A percentile compares a stretch with the other conserved stretches of the same genome.
These are phyloP conservation scores for Breviolum minutum DNA, from an alignment of 73 alveolate genomes.

Conservation along the genomic window DNA sequence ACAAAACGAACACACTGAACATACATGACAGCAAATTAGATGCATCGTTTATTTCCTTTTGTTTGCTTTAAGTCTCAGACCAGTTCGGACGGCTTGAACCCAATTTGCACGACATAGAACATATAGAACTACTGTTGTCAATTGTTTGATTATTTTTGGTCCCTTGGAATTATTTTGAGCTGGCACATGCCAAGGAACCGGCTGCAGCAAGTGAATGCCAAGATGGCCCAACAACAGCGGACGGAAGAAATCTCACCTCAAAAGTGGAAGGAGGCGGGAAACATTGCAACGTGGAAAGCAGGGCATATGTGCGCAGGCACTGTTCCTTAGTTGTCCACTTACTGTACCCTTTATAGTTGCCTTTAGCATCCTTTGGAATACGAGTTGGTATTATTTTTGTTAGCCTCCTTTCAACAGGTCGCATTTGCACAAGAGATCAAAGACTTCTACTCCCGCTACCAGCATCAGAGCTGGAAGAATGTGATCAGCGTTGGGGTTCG, in stretches of 20 bases:
- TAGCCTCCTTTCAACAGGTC: background rate
- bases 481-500: constrained; percentile 82
- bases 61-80: too few relatives aligned
- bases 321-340: background rate
- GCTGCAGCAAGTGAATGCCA: constrained; percentile 49
- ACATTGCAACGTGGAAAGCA: background rate
- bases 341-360: background rate
- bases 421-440: constrained; percentile 87
- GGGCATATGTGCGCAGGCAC: background rate
- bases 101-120: too few relatives aligned
- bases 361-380: background rate
- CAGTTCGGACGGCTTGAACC: too few relatives aligned
- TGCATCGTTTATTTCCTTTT: too few relatives aligned
- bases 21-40: too few relatives aligned
- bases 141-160: too few relatives aligned
- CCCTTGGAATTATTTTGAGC: too few relatives aligned
- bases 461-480: constrained; percentile 91
- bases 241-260: constrained; percentile 72
- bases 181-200: constrained; percentile 24
- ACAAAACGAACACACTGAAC: background rate
- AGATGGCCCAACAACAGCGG: constrained; percentile 71
- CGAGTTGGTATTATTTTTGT: background rate
- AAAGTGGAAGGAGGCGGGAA: constrained; percentile 61
- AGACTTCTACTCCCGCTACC: constrained; percentile 94
- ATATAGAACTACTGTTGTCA: too few relatives aligned